Evolutionary conservation across 2,329 filamentous ascomycete genomes (phyloP).

Genomic region (Phyllosticta capitalensis): DNA sequence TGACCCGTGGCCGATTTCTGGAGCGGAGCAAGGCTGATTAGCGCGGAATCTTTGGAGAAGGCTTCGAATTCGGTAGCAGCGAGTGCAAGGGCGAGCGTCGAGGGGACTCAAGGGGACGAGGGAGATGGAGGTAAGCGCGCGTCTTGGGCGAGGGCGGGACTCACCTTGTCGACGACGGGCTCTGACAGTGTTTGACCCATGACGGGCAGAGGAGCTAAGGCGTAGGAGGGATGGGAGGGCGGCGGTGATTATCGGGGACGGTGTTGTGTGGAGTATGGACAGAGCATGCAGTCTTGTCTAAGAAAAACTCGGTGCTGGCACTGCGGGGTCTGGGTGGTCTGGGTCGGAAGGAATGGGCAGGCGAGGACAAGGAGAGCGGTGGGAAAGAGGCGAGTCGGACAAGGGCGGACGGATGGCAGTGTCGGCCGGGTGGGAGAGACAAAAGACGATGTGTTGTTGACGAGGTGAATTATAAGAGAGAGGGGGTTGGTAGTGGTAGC

Average conservation of each 20-base stretch:
- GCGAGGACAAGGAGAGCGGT: constrained; percentile 3
- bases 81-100: neutral
- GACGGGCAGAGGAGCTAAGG: neutral
- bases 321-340: constrained; percentile 11
- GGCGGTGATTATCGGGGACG: constrained; percentile 9
- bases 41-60: neutral
- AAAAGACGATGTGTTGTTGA: neutral
- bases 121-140: constrained; percentile 12
- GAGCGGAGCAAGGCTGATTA: constrained; percentile 2
- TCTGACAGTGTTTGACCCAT: constrained; percentile 99
- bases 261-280: constrained; percentile 9
- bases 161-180: constrained; percentile 96
- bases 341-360: constrained; percentile 6
- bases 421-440: neutral
- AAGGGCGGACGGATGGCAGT: neutral
- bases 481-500: too few relatives aligned
- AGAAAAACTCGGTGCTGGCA: constrained; percentile 7
- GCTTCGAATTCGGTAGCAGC: neutral
- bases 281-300: constrained; percentile 6
- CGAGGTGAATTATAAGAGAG: too few relatives aligned
- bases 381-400: neutral
- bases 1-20: constrained; percentile 82
- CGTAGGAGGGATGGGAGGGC: constrained; percentile 2
- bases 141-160: constrained; percentile 23
- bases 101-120: neutral